Evolutionary conservation across 257 asterid species (phyloP).

Genomic region (Anisodus tanguticus): DNA sequence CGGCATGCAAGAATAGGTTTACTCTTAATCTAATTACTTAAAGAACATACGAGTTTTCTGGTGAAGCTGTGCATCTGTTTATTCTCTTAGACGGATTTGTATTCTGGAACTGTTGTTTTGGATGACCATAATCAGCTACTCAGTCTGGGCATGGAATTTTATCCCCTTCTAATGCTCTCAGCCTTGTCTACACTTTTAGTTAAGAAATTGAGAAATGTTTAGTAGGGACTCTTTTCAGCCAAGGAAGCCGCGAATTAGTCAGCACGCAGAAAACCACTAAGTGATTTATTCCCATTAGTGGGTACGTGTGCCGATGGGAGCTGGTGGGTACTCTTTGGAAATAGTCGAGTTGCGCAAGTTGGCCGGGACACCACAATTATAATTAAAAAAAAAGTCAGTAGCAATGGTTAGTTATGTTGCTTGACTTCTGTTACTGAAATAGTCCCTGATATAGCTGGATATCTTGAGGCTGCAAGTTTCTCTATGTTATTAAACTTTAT

Average conservation of each 20-base stretch:
- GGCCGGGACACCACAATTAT: too few relatives aligned
- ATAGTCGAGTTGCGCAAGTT: too few relatives aligned
- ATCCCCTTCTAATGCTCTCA: background rate
- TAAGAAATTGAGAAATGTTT: background rate
- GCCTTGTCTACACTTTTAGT: background rate
- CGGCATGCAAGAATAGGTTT: background rate
- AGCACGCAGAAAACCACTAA: background rate
- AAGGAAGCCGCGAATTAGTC: background rate
- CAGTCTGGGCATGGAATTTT: background rate
- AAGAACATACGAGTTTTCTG: background rate
- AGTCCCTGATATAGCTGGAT: background rate
- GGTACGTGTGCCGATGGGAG: too few relatives aligned
- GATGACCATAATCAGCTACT: background rate
- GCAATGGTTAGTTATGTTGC: too few relatives aligned
- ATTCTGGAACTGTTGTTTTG: background rate
- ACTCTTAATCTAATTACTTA: background rate
- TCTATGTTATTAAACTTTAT: background rate
- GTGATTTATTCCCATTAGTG: too few relatives aligned
- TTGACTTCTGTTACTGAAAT: background rate
- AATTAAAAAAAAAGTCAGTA: too few relatives aligned
- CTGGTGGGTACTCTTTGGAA: too few relatives aligned
- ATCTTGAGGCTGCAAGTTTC: background rate
- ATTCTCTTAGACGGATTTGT: background rate
- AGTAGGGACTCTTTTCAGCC: background rate
- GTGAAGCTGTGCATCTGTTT: background rate